These are phyloP conservation scores for Aspergillus campestris DNA, from an alignment of 495 filamentous ascomycete genomes.

Conservation along the genomic window DNA sequence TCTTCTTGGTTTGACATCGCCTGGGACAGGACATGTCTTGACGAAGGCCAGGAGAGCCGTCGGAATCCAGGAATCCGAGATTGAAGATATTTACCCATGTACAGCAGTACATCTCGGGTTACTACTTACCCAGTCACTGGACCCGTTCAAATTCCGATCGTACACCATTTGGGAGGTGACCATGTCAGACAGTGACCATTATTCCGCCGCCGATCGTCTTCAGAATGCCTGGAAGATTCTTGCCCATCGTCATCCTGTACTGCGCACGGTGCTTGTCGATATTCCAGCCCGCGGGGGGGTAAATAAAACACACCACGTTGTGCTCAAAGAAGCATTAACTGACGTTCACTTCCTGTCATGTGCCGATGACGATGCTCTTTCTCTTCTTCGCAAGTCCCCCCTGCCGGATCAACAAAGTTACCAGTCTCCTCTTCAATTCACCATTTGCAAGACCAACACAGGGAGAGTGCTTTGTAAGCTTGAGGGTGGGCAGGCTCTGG, in stretches of 20 bases:
- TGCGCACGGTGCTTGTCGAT: constrained; percentile 28
- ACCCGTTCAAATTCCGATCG: constrained; percentile 26
- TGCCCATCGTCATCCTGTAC: constrained; percentile 21
- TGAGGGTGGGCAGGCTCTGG: constrained; percentile 36
- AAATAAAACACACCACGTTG: constrained; percentile 19
- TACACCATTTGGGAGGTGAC: constrained; percentile 20
- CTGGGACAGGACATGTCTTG: constrained; percentile 9
- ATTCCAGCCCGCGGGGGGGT: too few relatives aligned
- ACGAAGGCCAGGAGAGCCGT: constrained; percentile 24
- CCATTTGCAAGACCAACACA: constrained; percentile 17
- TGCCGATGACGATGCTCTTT: too few relatives aligned
- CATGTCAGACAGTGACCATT: not conserved
- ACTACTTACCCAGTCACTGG: constrained; percentile 38
- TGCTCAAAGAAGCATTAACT: constrained; percentile 13
- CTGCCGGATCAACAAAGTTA: too few relatives aligned
- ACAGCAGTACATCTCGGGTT: constrained; percentile 51
- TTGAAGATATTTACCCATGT: constrained; percentile 47
- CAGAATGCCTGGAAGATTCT: constrained; percentile 25
- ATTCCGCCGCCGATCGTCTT: constrained; percentile 17
- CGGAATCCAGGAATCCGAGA: constrained; percentile 8
- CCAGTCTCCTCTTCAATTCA: constrained; percentile 22
- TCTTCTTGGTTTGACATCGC: too few relatives aligned
- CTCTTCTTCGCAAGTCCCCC: too few relatives aligned
- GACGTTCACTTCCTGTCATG: constrained; percentile 6
- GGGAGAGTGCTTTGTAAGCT: constrained; percentile 26